A percentile compares a stretch with the other conserved stretches of the same genome.
Conservation (phyloP, 768 basidiomycete genomes). For the Glaciozyma martinii region DNA sequence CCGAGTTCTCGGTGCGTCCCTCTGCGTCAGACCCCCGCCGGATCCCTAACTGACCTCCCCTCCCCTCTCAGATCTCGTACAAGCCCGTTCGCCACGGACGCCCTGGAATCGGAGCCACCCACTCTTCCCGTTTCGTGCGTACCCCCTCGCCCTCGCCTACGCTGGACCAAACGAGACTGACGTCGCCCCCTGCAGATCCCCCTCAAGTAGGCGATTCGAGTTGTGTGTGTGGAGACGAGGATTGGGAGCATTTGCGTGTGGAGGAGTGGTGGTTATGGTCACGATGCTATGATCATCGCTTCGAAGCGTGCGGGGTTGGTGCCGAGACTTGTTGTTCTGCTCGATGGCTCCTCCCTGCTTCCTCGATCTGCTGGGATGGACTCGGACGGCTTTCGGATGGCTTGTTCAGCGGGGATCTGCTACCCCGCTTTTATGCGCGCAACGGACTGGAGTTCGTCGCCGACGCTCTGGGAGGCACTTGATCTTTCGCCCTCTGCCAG, state of each 20-base stretch:
- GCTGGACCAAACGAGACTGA: not conserved
- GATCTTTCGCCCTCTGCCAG: too few species aligned
- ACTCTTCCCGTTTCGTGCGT: conserved; percentile 73
- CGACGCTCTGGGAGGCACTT: too few species aligned
- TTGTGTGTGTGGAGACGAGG: not conserved
- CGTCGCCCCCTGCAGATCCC: conserved; percentile 8
- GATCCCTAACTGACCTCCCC: not conserved
- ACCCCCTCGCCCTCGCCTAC: not conserved
- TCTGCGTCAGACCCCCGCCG: not conserved
- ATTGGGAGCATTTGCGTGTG: not conserved
- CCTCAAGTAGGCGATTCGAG: conserved; percentile 18
- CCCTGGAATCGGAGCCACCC: conserved; percentile 91
- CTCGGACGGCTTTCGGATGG: too few species aligned
- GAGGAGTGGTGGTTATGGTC: not conserved
- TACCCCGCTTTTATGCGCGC: too few species aligned
- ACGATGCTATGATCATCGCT: conserved; percentile 3
- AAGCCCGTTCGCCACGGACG: conserved; percentile 99
- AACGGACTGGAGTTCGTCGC: too few species aligned
- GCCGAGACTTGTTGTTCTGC: too few species aligned
- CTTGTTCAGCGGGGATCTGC: too few species aligned
- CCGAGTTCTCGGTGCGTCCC: conserved; percentile 49
- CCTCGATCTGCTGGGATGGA: too few species aligned
- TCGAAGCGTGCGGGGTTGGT: not conserved
- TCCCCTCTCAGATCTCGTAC: conserved; percentile 60
- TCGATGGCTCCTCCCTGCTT: too few species aligned